Evolutionary conservation across 352 stramenopile species (phyloP), one percentile per base, ranked within the genome.

Genomic region (Globisporangium apiculatum): DNA sequence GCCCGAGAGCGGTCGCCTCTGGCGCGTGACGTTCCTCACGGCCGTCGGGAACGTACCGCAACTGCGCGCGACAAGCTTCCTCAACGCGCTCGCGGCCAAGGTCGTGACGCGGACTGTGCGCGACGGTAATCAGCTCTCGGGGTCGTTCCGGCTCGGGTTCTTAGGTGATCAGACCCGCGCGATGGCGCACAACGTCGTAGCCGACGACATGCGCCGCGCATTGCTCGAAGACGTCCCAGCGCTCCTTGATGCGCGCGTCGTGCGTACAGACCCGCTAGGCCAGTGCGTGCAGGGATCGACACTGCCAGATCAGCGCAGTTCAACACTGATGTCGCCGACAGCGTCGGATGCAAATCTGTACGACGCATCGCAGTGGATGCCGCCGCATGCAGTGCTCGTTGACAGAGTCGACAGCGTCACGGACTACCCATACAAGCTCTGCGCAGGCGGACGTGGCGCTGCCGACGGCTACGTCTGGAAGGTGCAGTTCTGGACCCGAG

Each of bases 21-120:
- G 94, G 93, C 84, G 77, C 1, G 79, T 98, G 24, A 98, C 91
- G 4, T 98, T 98, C 59, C 55, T 80, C 15, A 91, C 82, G 12
- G 76, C 82, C 4, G 76, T 97, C 3, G 91, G 89, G 2, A 84
- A 96, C 59, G 72, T 95, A 1, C 71, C 69, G n/a, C 79, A 82
- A 18, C 73, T 98, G 10, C 61, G 66, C 14, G 79, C 79, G 0
- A 74, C 70, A 12, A 95, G 87, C 59, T 74, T 77, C 3, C 69
- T 97, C 12, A 77, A 83, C 7, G 90, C 86, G 4, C 66, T 95
- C 12, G 79, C 82, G 3, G 79, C 89, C n/a, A 57, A 74, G 15
- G 84, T 90, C 4, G 56, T 69, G 10, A 81, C 93, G 0, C 67
- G 87, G 11, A 96, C 88, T 9, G 41, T 96, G 7, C 62, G 65